Percentiles rank a stretch among this genome's conserved stretches.
phyloP scores from a whole-genome alignment of 164 flowering plant genomes.

The Macadamia tetraphylla region DNA sequence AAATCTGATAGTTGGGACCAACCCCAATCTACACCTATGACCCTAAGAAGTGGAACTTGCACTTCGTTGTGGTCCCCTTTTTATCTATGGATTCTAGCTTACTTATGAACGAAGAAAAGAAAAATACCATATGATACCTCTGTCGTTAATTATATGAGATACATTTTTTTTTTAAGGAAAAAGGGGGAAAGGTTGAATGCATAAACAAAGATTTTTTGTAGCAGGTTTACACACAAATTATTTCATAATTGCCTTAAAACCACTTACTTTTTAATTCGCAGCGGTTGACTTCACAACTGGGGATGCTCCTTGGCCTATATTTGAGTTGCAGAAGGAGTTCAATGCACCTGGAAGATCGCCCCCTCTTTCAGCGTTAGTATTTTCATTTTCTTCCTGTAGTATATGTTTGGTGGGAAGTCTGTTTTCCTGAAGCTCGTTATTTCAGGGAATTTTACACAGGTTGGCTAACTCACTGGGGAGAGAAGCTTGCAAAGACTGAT shows the following conservation, averaged over 20 bases:
- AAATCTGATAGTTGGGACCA: no score
- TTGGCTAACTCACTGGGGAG: slow-evolving; percentile 99
- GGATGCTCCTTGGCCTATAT: slow-evolving; percentile 80
- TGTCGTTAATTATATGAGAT: no score
- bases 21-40: no score
- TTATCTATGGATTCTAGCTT: no score
- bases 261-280: slow-evolving; percentile 22
- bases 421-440: slow-evolving; percentile 14
- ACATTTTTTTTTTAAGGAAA: no score
- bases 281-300: slow-evolving; percentile 95
- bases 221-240: neutral
- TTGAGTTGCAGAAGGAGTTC: slow-evolving; percentile 79
- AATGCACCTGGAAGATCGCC: slow-evolving; percentile 96
- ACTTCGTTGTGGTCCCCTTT: no score
- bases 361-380: slow-evolving; percentile 73
- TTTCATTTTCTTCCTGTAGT: neutral
- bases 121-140: no score
- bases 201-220: no score
- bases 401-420: neutral
- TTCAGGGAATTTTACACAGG: slow-evolving; percentile 95
- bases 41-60: no score
- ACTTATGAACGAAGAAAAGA: no score
- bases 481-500: slow-evolving; percentile 56
- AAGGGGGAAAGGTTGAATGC: neutral
- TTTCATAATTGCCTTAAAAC: neutral